Evolutionary conservation across 495 filamentous ascomycete species (phyloP).

Genomic region (Neohortaea acidophila): DNA sequence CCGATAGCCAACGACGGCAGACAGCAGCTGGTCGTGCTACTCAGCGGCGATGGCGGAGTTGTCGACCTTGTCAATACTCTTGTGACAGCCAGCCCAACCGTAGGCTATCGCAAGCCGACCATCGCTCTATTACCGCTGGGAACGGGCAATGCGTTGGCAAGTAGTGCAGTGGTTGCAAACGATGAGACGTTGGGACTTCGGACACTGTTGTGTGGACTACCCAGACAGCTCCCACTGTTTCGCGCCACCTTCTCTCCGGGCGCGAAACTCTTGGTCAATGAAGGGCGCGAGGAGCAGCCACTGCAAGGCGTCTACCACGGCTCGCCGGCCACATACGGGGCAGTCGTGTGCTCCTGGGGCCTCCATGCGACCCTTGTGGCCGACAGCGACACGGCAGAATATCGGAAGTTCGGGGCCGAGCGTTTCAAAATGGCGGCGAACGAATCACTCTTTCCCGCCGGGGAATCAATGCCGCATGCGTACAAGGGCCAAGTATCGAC

Average conservation of each 20-base stretch:
- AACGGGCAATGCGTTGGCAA: conserved; percentile 78
- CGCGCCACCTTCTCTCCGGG: conserved; percentile 50
- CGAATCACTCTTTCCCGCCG: conserved; percentile 48
- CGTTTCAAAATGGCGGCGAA: conserved; percentile 73
- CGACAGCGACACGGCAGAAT: conserved; percentile 66
- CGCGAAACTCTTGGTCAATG: conserved; percentile 37
- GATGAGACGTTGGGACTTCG: conserved; percentile 36
- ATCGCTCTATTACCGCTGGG: conserved; percentile 61
- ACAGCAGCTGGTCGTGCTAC: conserved; percentile 49
- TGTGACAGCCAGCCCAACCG: conserved; percentile 18
- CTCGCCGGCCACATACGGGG: conserved; percentile 39
- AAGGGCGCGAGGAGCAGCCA: conserved; percentile 24
- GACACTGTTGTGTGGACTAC: conserved; percentile 30
- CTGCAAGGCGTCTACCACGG: conserved; percentile 16
- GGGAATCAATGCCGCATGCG: conserved; percentile 45
- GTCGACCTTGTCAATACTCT: conserved; percentile 61
- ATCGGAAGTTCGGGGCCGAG: conserved; percentile 55
- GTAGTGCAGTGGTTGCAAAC: conserved; percentile 38
- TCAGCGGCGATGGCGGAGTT: conserved; percentile 77
- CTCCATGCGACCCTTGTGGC: conserved; percentile 78
- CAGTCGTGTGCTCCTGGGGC: conserved; percentile 74
- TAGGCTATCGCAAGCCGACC: conserved; percentile 32
- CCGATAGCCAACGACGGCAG: conserved; percentile 33
- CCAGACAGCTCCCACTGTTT: conserved; percentile 23
- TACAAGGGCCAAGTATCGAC: conserved; percentile 49